phyloP scores from a whole-genome alignment of 176 grass and related monocot species.

The Cocos nucifera region DNA sequence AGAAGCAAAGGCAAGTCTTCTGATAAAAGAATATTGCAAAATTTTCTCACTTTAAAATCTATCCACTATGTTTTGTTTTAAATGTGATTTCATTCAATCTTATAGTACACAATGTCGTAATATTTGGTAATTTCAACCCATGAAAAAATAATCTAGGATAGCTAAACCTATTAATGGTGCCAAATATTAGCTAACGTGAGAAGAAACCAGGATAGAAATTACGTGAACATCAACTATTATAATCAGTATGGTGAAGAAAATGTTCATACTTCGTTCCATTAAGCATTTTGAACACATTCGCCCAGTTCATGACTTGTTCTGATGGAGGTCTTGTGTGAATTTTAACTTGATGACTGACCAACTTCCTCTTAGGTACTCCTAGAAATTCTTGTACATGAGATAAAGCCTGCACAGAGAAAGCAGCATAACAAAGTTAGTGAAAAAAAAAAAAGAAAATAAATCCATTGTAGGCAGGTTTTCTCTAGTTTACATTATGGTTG shows the following conservation, averaged over 20 bases:
- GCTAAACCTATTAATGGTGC: no score
- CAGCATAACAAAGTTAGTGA: not conserved
- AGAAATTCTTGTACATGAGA: constrained; percentile 61
- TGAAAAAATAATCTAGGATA: no score
- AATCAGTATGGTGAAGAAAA: constrained; percentile 68
- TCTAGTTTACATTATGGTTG: constrained; percentile 39
- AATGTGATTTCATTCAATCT: no score
- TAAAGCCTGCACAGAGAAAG: constrained; percentile 36
- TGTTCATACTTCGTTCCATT: constrained; percentile 50
- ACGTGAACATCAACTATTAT: constrained; percentile 1
- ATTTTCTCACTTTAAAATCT: no score
- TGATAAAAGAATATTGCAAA: no score
- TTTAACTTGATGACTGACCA: constrained; percentile 85
- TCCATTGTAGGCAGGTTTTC: not conserved
- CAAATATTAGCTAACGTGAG: not conserved
- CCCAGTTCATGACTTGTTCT: constrained; percentile 56
- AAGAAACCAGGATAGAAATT: not conserved
- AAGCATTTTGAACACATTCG: constrained; percentile 57
- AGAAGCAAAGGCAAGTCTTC: no score
- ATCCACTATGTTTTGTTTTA: no score
- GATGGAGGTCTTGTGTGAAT: constrained; percentile 70
- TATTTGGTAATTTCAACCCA: no score
- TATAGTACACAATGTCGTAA: no score
- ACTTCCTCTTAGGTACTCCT: constrained; percentile 37
- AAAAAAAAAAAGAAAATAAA: not conserved